phyloP scores from a whole-genome alignment of 352 stramenopile genomes.

The Thalassiosira mediterranea region DNA sequence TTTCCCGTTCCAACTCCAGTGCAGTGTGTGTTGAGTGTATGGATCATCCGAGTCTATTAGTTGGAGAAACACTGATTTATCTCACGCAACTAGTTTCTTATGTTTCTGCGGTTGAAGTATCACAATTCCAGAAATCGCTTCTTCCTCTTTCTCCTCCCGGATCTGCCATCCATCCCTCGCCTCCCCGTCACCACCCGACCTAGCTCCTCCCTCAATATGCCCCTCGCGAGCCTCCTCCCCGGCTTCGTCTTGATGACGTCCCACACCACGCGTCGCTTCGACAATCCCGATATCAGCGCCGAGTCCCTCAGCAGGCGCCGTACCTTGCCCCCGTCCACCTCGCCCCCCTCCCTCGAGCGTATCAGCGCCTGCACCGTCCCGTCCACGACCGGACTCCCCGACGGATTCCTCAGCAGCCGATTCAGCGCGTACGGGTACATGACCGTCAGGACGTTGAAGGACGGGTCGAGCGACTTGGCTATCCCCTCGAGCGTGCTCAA shows the following conservation, averaged over 20 bases:
- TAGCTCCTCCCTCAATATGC: conserved; percentile 44
- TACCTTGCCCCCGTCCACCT: conserved; percentile 60
- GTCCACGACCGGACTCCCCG: conserved; percentile 60
- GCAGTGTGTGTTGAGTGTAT: too few species aligned
- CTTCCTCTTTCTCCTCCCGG: too few species aligned
- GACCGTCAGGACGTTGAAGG: conserved; percentile 74
- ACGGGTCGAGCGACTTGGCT: conserved; percentile 66
- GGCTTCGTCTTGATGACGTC: conserved; percentile 64
- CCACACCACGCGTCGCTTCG: conserved; percentile 51
- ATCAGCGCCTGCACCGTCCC: conserved; percentile 68
- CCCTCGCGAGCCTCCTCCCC: conserved; percentile 48
- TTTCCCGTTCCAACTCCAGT: too few species aligned
- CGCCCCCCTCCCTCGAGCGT: conserved; percentile 39
- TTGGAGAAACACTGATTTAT: too few species aligned
- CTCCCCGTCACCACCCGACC: too few species aligned
- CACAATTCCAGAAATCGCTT: too few species aligned
- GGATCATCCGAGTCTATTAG: too few species aligned
- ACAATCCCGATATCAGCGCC: conserved; percentile 58
- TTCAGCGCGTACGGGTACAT: conserved; percentile 81
- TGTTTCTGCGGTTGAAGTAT: too few species aligned
- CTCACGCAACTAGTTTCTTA: too few species aligned
- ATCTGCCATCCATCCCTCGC: too few species aligned
- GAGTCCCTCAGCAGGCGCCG: conserved; percentile 62
- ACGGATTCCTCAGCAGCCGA: conserved; percentile 70
- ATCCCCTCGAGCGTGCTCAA: conserved; percentile 77